Evolutionary conservation across 164 flowering plant genomes (phyloP).

Genomic region (Magnolia officinalis): DNA sequence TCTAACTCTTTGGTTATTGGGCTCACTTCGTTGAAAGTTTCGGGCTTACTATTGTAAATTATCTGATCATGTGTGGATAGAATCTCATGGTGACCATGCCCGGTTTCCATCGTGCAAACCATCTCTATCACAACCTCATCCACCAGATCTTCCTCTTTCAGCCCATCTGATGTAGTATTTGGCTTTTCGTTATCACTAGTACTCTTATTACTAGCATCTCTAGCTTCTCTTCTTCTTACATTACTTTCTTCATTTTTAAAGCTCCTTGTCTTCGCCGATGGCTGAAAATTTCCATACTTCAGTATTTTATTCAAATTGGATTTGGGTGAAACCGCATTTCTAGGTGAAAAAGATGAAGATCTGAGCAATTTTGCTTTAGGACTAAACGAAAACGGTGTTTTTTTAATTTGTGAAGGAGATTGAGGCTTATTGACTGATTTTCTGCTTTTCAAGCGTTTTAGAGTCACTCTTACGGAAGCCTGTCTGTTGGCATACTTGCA

Average conservation of each 20-base stretch:
- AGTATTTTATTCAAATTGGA: conserved; percentile 16
- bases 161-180: neutral
- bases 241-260: conserved; percentile 13
- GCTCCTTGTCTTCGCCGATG: conserved; percentile 9
- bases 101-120: conserved; percentile 3
- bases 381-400: conserved; percentile 14
- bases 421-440: conserved; percentile 44
- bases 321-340: conserved; percentile 11
- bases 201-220: conserved; percentile 4
- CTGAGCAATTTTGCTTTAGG: conserved; percentile 17
- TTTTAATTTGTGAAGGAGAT: conserved; percentile 17
- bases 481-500: conserved; percentile 27
- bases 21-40: neutral
- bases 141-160: conserved; percentile 17
- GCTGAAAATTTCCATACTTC: conserved; percentile 16
- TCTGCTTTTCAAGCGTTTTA: conserved; percentile 23
- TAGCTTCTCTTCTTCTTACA: conserved; percentile 3
- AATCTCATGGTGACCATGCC: conserved; percentile 12
- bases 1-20: conserved; percentile 1
- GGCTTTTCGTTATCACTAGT: neutral
- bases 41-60: conserved; percentile 12
- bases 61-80: neutral
- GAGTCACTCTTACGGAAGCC: conserved; percentile 9
- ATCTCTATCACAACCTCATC: conserved; percentile 18
- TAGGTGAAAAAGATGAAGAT: conserved; percentile 18